A percentile compares a stretch with the other conserved stretches of the same genome.
phyloP scores from a whole-genome alignment of 768 basidiomycete genomes.

The Suillus bovinus region DNA sequence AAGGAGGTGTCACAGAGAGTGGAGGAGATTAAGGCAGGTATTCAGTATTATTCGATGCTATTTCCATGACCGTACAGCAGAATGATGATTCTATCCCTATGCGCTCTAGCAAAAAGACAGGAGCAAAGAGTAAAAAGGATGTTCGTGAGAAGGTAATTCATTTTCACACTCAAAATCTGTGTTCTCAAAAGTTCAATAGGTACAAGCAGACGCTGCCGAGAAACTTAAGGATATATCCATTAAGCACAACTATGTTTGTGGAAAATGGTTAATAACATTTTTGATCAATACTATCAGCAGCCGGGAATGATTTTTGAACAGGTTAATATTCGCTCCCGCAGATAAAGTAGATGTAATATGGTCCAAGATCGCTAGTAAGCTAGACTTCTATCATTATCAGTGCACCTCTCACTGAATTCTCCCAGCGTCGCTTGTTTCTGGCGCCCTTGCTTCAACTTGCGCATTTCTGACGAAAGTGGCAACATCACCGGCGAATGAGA shows the following conservation, averaged over 20 bases:
- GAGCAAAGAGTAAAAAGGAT: slow-evolving; percentile 74
- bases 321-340: slow-evolving; percentile 65
- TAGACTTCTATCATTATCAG: neutral
- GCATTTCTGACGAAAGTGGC: slow-evolving; percentile 64
- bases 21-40: slow-evolving; percentile 57
- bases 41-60: neutral
- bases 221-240: slow-evolving; percentile 61
- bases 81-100: slow-evolving; percentile 65
- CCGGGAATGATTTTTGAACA: slow-evolving; percentile 25
- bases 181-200: slow-evolving; percentile 34
- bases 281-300: neutral
- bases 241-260: slow-evolving; percentile 51
- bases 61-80: slow-evolving; percentile 34
- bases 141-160: slow-evolving; percentile 59
- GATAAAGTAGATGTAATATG: slow-evolving; percentile 68
- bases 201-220: slow-evolving; percentile 56
- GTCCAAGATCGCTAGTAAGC: slow-evolving; percentile 60
- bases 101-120: slow-evolving; percentile 71
- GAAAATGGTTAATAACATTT: slow-evolving; percentile 60
- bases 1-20: slow-evolving; percentile 56
- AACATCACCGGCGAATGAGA: slow-evolving; percentile 53
- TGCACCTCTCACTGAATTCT: slow-evolving; percentile 1
- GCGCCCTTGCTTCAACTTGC: slow-evolving; percentile 59
- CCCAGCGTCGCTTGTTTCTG: slow-evolving; percentile 63
- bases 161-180: neutral